phyloP scores from a whole-genome alignment of 176 grass and related monocot genomes.

The barley (Hordeum vulgare) region MorexV3_pseudomolecules_assembly NC_058518.1:462214781-462215280 shows the following conservation, averaged over 20 bases:
- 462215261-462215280: slow-evolving; percentile 20
- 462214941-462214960: slow-evolving; percentile 71
- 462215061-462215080: background rate
- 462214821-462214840: background rate
- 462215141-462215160: slow-evolving; percentile 72
- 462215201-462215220: slow-evolving; percentile 43
- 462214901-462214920: slow-evolving; percentile 53
- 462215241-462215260: slow-evolving; percentile 49
- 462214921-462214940: slow-evolving; percentile 81
- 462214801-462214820: background rate
- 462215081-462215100: background rate
- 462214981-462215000: slow-evolving; percentile 19
- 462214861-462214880: background rate
- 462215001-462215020: background rate
- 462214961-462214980: slow-evolving; percentile 77
- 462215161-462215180: slow-evolving; percentile 52
- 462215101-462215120: slow-evolving; percentile 24
- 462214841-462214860: background rate
- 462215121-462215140: slow-evolving; percentile 52
- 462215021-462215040: slow-evolving; percentile 14
- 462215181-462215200: slow-evolving; percentile 44
- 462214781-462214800: background rate
- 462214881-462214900: slow-evolving; percentile 40
- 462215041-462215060: background rate
- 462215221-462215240: slow-evolving; percentile 62